phyloP scores from a whole-genome alignment of 2,329 filamentous ascomycete species.

The Alternaria tenuissima region DNA sequence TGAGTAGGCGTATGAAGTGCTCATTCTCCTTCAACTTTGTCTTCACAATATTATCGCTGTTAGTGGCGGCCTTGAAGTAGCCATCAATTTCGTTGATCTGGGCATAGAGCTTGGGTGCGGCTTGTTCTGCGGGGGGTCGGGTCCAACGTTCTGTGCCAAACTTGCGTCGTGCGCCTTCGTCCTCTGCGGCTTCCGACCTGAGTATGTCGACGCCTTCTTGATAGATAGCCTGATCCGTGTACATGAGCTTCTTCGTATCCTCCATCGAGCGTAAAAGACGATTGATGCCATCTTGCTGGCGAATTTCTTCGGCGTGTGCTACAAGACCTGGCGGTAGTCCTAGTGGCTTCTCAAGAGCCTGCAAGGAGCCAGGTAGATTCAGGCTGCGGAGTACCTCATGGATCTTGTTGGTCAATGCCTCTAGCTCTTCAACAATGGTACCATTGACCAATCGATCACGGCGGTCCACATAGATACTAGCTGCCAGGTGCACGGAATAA shows the following conservation, averaged over 20 bases:
- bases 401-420: slow-evolving; percentile 79
- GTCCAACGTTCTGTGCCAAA: slow-evolving; percentile 90
- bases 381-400: slow-evolving; percentile 81
- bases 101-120: slow-evolving; percentile 75
- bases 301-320: slow-evolving; percentile 91
- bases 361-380: slow-evolving; percentile 89
- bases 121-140: slow-evolving; percentile 72
- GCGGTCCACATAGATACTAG: slow-evolving; percentile 93
- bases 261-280: slow-evolving; percentile 80
- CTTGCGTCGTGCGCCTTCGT: slow-evolving; percentile 75
- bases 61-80: slow-evolving; percentile 78
- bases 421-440: slow-evolving; percentile 83
- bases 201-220: slow-evolving; percentile 83
- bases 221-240: slow-evolving; percentile 78
- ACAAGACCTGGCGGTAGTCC: slow-evolving; percentile 85
- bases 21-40: slow-evolving; percentile 82
- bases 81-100: slow-evolving; percentile 82
- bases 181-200: slow-evolving; percentile 82
- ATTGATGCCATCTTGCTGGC: slow-evolving; percentile 86
- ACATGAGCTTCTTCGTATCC: slow-evolving; percentile 89
- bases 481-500: slow-evolving; percentile 93
- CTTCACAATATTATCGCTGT: slow-evolving; percentile 74
- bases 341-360: slow-evolving; percentile 93
- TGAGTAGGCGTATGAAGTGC: slow-evolving; percentile 76
- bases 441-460: slow-evolving; percentile 90